Evolutionary conservation across 2,329 filamentous ascomycete genomes (phyloP).

Genomic region (Colletotrichum musicola): DNA sequence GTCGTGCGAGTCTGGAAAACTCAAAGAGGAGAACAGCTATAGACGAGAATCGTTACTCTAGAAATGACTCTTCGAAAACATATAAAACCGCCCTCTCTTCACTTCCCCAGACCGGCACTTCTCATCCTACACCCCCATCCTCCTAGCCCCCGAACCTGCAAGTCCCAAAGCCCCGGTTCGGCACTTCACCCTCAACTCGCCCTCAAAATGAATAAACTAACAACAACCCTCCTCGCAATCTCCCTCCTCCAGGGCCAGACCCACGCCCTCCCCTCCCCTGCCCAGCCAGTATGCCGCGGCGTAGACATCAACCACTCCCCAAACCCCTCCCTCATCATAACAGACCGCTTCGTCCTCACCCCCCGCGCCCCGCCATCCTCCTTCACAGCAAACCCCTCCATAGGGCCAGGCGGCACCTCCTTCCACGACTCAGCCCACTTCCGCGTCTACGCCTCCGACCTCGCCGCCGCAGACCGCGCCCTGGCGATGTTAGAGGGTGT

Average conservation of each 20-base stretch:
- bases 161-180: not conserved
- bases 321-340: conserved; percentile 1
- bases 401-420: conserved; percentile 47
- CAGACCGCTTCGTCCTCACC: not conserved
- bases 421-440: conserved; percentile 54
- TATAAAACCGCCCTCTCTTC: not conserved
- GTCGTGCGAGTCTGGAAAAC: no score
- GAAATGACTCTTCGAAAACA: no score
- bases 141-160: not conserved
- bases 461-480: conserved; percentile 42
- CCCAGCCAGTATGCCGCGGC: conserved; percentile 3
- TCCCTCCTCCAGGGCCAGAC: not conserved
- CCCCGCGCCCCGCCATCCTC: not conserved
- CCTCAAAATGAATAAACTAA: not conserved
- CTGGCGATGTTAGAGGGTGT: conserved; percentile 60
- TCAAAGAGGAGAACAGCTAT: no score
- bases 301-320: not conserved
- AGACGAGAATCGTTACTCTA: no score
- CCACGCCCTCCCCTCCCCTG: not conserved
- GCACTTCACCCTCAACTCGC: not conserved
- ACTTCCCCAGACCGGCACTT: not conserved
- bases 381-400: conserved; percentile 7
- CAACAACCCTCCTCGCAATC: not conserved
- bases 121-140: no score
- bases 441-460: conserved; percentile 50